Evolutionary conservation across 108 stramenopile genomes (phyloP).

Genomic region (Skeletonema potamos): DNA sequence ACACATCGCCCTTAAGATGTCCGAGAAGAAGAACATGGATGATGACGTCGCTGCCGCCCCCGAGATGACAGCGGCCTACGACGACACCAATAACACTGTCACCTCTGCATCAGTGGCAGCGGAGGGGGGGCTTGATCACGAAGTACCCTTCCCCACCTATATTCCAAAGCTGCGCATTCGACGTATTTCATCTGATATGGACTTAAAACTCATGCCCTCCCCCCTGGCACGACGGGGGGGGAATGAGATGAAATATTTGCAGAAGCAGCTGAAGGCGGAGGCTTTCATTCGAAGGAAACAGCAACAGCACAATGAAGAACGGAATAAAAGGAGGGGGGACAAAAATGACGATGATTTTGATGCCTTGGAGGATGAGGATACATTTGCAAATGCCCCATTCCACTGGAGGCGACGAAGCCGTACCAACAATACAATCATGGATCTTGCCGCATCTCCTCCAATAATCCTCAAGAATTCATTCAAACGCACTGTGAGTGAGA

Average conservation of each 20-base stretch:
- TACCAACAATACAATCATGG: neutral
- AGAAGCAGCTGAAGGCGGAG: conserved; percentile 15
- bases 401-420: neutral
- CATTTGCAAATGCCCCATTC: neutral
- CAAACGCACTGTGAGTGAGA: conserved; percentile 16
- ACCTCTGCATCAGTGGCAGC: neutral
- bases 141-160: neutral
- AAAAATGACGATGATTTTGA: neutral
- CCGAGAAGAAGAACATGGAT: neutral
- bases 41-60: neutral
- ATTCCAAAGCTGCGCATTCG: conserved; percentile 1
- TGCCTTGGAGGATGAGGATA: neutral
- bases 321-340: neutral
- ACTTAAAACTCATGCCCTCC: conserved; percentile 9
- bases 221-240: conserved; percentile 16
- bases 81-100: neutral
- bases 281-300: conserved; percentile 10
- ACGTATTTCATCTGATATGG: neutral
- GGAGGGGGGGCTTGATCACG: neutral
- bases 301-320: conserved; percentile 5
- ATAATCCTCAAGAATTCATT: conserved; percentile 9
- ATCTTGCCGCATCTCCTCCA: conserved; percentile 11
- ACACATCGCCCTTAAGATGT: neutral
- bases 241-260: conserved; percentile 10
- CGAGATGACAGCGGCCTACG: neutral